Evolutionary conservation across 2,329 filamentous ascomycete genomes (phyloP), one percentile per base, ranked within the genome.

Genomic region (Calonectria hawksworthii): DNA sequence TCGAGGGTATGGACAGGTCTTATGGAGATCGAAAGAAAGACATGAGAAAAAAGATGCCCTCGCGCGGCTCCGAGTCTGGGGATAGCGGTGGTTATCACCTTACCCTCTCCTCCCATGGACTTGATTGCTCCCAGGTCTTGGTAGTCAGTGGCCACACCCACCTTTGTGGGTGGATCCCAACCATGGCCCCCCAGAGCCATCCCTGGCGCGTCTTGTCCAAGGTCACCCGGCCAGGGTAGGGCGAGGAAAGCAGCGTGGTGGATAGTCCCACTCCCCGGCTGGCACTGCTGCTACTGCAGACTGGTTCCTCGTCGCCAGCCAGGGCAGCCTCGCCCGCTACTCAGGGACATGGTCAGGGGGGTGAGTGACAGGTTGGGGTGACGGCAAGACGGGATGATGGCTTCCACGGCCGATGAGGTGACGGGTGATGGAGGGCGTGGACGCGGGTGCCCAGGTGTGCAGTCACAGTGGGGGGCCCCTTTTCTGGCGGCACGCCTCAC

Each of bases 11-110:
- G 56, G 64, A 65, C 54, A 54, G 75, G 68, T 70, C 56, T 38
- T 70, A 70, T 68, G 76, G n/a, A 36, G 50, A 65, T 74, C 68
- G 76, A 78, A 74, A 66, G 73, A 70, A 75, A 68, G 61, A 79
- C 68, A 73, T 78, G 65, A 36, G 65, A 74, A 76, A 80, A 68
- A 71, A 76, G 70, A 68, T 67, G 70, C 54, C 64, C 67, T 73
- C 68, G 71, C 76, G 70, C 70, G 63, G 75, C 66, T 70, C 77
- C 63, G 77, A 78, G 77, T 75, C 75, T 81, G 80, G 80, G 80
- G 80, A 81, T 77, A 73, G 76, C 74, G 70, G 80, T 78, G 75
- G 80, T 81, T 81, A 81, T 81, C 78, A 81, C 80, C 78, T 81
- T 78, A 75, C 64, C 74, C 73, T 72, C 76, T 74, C 70, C 74